A percentile compares a stretch with the other conserved stretches of the same genome.
Conservation (phyloP, 1,139 yeast genomes). For the Debaryomyces sp. region DNA sequence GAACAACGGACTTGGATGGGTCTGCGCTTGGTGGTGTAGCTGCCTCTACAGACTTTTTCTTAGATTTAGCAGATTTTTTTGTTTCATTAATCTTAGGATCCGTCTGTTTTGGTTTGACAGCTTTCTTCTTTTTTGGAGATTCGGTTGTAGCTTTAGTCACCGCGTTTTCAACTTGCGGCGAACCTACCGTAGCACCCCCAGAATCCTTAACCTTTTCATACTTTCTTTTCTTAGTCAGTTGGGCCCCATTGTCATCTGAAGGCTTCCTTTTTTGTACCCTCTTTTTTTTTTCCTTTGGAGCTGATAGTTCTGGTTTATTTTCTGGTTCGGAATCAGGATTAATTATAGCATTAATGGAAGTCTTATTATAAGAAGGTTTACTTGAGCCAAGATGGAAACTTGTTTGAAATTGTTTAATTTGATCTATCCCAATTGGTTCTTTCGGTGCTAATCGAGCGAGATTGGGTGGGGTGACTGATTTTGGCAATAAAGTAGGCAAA, state of each 20-base stretch:
- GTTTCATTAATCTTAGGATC: constrained; percentile 8
- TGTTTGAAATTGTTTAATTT: constrained; percentile 36
- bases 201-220: not conserved
- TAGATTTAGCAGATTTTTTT: constrained; percentile 10
- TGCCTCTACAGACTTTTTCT: constrained; percentile 10
- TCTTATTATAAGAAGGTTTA: constrained; percentile 24
- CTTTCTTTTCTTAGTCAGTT: constrained; percentile 16
- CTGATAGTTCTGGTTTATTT: constrained; percentile 8
- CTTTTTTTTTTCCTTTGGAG: constrained; percentile 17
- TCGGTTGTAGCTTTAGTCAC: constrained; percentile 2
- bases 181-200: not conserved
- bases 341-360: constrained; percentile 42
- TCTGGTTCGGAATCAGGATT: constrained; percentile 34
- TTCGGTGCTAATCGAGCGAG: not conserved
- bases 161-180: constrained; percentile 1
- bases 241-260: constrained; percentile 12
- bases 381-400: constrained; percentile 22
- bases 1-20: constrained; percentile 10
- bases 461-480: constrained; percentile 10
- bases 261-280: constrained; percentile 16
- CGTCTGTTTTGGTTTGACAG: constrained; percentile 9
- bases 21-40: not conserved
- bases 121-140: constrained; percentile 10
- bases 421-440: constrained; percentile 16
- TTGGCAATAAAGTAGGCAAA: constrained; percentile 17